Evolutionary conservation across 805 yeast species (phyloP).

Genomic region (Wickerhamiella vanderwaltii): DNA sequence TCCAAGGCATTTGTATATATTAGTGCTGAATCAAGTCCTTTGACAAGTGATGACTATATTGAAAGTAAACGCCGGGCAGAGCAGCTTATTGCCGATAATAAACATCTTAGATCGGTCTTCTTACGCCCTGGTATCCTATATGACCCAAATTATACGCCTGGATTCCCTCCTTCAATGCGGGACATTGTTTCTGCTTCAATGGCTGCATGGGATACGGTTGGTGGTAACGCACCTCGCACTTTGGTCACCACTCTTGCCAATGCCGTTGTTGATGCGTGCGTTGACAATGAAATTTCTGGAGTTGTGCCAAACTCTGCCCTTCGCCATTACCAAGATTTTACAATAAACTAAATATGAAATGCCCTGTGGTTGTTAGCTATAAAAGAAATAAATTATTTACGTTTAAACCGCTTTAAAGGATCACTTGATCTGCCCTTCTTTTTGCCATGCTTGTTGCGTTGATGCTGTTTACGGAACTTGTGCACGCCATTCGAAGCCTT

Average conservation of each 20-base stretch:
- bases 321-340: not conserved
- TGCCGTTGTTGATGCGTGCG: constrained; percentile 43
- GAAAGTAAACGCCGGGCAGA: constrained; percentile 72
- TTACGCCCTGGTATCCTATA: constrained; percentile 78
- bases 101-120: constrained; percentile 46
- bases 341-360: too few species aligned
- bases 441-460: not conserved
- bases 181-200: constrained; percentile 36
- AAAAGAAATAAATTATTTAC: not conserved
- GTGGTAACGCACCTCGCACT: constrained; percentile 31
- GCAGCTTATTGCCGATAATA: constrained; percentile 30
- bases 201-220: constrained; percentile 36
- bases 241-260: constrained; percentile 51
- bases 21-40: constrained; percentile 65
- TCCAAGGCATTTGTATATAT: constrained; percentile 48
- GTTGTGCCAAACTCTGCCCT: constrained; percentile 43
- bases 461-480: constrained; percentile 6
- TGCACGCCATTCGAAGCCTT: constrained; percentile 9
- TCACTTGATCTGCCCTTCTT: constrained; percentile 5
- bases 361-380: not conserved
- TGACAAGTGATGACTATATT: constrained; percentile 60
- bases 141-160: constrained; percentile 33
- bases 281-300: constrained; percentile 41
- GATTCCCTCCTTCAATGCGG: constrained; percentile 20
- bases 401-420: constrained; percentile 8